Evolutionary conservation across 306 rosid genomes (phyloP), one percentile per base, ranked within the genome.

Genomic region (Corylus heterophylla): DNA sequence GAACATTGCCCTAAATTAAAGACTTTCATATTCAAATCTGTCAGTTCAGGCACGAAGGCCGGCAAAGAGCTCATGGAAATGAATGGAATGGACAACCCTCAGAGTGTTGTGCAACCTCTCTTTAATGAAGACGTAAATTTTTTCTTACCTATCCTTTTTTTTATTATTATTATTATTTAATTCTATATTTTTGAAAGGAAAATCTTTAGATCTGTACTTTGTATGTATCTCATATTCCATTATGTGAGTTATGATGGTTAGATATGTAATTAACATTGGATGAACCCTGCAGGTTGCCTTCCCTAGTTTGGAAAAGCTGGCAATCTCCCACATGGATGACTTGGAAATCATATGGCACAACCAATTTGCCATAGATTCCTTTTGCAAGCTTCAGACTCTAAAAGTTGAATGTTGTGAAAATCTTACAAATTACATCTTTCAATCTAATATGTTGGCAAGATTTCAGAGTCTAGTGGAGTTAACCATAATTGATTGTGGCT

Each of bases 211-310:
- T 37, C 42, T 29, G 4, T 37, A 37, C 42, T 37, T 37, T 37
- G 42, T 37, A 37, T 37, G 3, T 37, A 37, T 37, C 4, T 37
- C 22, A 56, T 56, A 9, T 56, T 56, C 63, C 10, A 1, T 0
- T 9, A 20, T 20, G 29, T 8, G 12, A 20, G 31, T 20, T 56
- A 56, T 20, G 22, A 8, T 6, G 4, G 17, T 9, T 7, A 20
- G 55, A 17, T 12, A 51, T 51, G 16, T 51, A 12, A 12, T 14
- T 51, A 51, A 51, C 18, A 14, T 5, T 13, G n/a, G 9, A 14
- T 37, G 42, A 14, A 13, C 4, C 4, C 9, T 70, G 48, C 72
- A 71, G 66, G 77, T 79, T 12, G 37, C 72, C 8, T 71, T 79
- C 50, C 77, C 77, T 0, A 69, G 11, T 5, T 48, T 79, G 70